These are phyloP conservation scores for Ambrosia artemisiifolia DNA, from an alignment of 129 eudicot genomes.

Conservation along the genomic window DNA sequence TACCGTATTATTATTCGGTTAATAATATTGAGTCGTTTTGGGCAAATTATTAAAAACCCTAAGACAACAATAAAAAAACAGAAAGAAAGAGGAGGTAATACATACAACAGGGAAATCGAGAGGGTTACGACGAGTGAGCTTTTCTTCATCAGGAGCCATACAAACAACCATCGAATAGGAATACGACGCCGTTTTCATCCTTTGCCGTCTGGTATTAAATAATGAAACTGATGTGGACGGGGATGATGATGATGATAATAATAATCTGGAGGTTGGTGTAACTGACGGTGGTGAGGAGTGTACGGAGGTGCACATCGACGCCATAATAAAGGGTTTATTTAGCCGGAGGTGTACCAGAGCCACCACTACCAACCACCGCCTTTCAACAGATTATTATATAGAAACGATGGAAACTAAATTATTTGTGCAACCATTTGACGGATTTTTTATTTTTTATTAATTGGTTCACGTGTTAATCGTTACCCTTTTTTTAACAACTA, in stretches of 20 bases:
- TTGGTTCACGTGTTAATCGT: too few relatives aligned
- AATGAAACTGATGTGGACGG: not conserved
- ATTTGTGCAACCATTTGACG: too few relatives aligned
- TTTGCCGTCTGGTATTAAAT: not conserved
- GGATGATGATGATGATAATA: not conserved
- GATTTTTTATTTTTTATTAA: too few relatives aligned
- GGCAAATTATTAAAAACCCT: not conserved
- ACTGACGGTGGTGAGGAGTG: constrained; percentile 12
- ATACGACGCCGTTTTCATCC: constrained; percentile 7
- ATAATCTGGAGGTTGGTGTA: constrained; percentile 1
- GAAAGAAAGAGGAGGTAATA: not conserved
- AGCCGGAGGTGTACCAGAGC: constrained; percentile 17
- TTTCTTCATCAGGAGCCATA: constrained; percentile 82
- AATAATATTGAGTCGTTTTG: too few relatives aligned
- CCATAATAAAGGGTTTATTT: constrained; percentile 11
- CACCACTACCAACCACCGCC: constrained; percentile 21
- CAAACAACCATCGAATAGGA: constrained; percentile 29
- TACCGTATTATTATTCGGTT: too few relatives aligned
- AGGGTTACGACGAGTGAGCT: constrained; percentile 76
- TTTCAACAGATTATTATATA: not conserved
- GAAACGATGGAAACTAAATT: too few relatives aligned
- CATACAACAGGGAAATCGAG: constrained; percentile 75
- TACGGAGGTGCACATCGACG: constrained; percentile 23
- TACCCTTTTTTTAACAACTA: too few relatives aligned
- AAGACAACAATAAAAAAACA: not conserved